These are phyloP conservation scores for Vinca major DNA, from an alignment of 305 asterid species.

Conservation along the genomic window DNA sequence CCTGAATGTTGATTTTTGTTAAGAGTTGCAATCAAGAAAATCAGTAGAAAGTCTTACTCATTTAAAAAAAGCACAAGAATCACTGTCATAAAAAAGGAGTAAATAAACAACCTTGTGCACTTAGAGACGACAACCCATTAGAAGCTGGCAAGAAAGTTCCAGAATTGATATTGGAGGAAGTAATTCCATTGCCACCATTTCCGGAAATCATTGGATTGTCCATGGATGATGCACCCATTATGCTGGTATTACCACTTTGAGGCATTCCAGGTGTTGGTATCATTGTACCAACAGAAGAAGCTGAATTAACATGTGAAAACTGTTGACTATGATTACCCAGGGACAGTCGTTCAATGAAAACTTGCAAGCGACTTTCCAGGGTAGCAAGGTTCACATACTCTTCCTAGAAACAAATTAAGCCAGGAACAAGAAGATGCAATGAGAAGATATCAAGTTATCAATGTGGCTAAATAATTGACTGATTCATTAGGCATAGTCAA, in stretches of 20 bases:
- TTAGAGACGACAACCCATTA: slow-evolving; percentile 50
- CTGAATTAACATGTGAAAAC: slow-evolving; percentile 48
- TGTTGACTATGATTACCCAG: slow-evolving; percentile 59
- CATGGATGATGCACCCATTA: slow-evolving; percentile 42
- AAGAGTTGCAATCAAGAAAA: slow-evolving; percentile 16
- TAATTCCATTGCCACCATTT: slow-evolving; percentile 35
- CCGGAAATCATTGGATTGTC: slow-evolving; percentile 44
- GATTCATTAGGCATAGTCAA: background rate
- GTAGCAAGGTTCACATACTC: slow-evolving; percentile 66
- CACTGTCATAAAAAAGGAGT: slow-evolving; percentile 43
- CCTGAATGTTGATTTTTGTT: slow-evolving; percentile 38
- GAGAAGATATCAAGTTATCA: background rate
- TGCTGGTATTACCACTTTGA: slow-evolving; percentile 54
- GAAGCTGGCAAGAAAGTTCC: slow-evolving; percentile 51
- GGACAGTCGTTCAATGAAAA: slow-evolving; percentile 44
- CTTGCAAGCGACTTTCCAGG: slow-evolving; percentile 68
- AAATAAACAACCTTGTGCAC: slow-evolving; percentile 50
- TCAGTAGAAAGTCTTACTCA: slow-evolving; percentile 15
- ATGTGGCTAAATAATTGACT: background rate
- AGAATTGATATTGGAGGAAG: slow-evolving; percentile 50
- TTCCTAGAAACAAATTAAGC: slow-evolving; percentile 44
- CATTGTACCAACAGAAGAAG: slow-evolving; percentile 71
- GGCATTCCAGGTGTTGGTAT: slow-evolving; percentile 95
- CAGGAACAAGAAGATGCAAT: background rate
- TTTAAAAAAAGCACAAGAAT: slow-evolving; percentile 11